Conservation (phyloP, 495 filamentous ascomycete species). For the Aspergillus ostianus region DNA sequence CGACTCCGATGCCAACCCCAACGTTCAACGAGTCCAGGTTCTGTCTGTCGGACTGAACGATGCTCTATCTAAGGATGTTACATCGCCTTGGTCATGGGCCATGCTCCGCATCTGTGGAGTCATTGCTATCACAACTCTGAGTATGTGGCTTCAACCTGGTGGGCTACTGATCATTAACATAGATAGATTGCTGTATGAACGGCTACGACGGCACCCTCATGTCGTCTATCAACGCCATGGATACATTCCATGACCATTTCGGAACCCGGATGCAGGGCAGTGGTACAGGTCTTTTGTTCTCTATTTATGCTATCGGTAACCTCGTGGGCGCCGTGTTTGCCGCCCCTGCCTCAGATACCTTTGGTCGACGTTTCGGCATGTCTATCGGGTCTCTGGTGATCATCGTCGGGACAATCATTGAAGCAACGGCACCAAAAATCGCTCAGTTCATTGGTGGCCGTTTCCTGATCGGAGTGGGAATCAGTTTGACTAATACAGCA, state of each 20-base stretch:
- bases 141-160: neutral
- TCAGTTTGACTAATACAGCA: slow-evolving; percentile 4
- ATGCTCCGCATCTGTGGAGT: slow-evolving; percentile 10
- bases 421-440: slow-evolving; percentile 43
- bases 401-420: slow-evolving; percentile 56
- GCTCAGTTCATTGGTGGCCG: slow-evolving; percentile 65
- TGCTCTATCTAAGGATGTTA: slow-evolving; percentile 9
- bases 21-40: slow-evolving; percentile 7
- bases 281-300: slow-evolving; percentile 51
- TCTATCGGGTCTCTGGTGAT: slow-evolving; percentile 56
- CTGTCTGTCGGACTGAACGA: slow-evolving; percentile 11
- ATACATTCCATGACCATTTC: slow-evolving; percentile 35
- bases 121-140: slow-evolving; percentile 8
- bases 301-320: slow-evolving; percentile 56
- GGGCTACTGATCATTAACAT: neutral
- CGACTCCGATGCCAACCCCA: neutral
- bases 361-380: slow-evolving; percentile 63
- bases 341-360: slow-evolving; percentile 49
- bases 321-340: slow-evolving; percentile 47
- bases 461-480: slow-evolving; percentile 55
- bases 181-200: slow-evolving; percentile 33
- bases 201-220: slow-evolving; percentile 52
- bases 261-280: slow-evolving; percentile 30
- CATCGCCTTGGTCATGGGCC: slow-evolving; percentile 8
- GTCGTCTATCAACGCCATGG: slow-evolving; percentile 34